phyloP scores from a whole-genome alignment of 306 rosid genomes.

The Glycyrrhiza uralensis region DNA sequence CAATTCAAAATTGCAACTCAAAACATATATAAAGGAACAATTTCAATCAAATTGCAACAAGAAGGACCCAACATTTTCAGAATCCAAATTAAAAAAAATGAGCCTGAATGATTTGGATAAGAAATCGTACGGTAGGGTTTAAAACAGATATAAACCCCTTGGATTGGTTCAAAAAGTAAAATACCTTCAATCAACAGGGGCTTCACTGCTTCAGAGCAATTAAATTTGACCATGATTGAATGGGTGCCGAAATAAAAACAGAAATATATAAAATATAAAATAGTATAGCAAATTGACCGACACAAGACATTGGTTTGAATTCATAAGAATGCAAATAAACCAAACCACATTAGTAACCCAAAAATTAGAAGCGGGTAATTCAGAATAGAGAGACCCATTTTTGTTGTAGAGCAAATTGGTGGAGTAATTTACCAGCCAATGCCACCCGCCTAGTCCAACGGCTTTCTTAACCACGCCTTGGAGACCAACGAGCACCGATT shows the following conservation, averaged over 20 bases:
- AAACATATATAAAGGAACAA: neutral
- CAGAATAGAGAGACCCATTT: constrained; percentile 1
- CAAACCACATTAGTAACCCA: constrained; percentile 12
- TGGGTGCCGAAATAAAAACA: neutral
- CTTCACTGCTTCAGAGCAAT: neutral
- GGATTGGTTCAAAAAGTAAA: neutral
- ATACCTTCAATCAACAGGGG: neutral
- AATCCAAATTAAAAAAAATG: neutral
- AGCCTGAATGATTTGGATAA: neutral
- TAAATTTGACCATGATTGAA: neutral
- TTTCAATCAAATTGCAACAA: neutral
- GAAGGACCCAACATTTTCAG: neutral
- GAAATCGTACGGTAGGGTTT: neutral
- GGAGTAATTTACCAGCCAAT: constrained; percentile 84
- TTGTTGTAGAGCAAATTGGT: neutral
- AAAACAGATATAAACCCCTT: neutral
- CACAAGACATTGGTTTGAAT: constrained; percentile 28
- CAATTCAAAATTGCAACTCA: neutral
- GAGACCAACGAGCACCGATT: constrained; percentile 96
- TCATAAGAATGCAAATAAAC: constrained; percentile 15
- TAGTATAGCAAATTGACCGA: constrained; percentile 33
- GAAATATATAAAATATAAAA: neutral
- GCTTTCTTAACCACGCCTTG: constrained; percentile 98
- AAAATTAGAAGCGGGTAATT: neutral
- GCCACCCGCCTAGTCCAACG: constrained; percentile 98